Base-by-base conservation (phyloP, 495 filamentous ascomycete species). In the Hypoxylon subgilvum region DNA sequence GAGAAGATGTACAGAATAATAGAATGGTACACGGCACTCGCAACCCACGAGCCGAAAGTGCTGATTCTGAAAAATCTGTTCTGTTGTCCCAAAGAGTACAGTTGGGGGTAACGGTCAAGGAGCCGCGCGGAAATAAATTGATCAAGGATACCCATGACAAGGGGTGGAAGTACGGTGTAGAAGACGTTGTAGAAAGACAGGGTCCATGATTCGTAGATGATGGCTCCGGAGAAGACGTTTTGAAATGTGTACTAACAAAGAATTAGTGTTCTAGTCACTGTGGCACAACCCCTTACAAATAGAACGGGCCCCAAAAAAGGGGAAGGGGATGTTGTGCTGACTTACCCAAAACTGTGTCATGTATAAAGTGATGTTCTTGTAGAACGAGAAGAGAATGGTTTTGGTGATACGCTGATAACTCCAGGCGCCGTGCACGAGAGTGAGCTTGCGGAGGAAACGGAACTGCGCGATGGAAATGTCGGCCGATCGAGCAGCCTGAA, bases 171-270 rank as follows among this genome's bases (percentile, higher is more conserved):
- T 35, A 95, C 88, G 6, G 95, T 97, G 76, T 96, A 99, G 72
- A 99, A 88, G 72, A 99, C 91, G 78, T 99, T 99, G 81, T 97
- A 99, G 79, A 96, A 96, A 10, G 95, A 96, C 10, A 99, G 79
- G 1, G 92, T 97, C 95, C 95, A 99, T 10, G 93, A 97, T 76
- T 99, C 95, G 84, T 92, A 97, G 70, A 99, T 99, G 63, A 97
- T 91, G 71, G 96, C 86, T 61, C 94, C 95, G 1, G 94, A 97
- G 74, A 97, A 99, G 56, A 87, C 89, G 69, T 99, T 97, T 85
- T 96, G 91, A 76, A 99, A 99, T 14, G 91, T 89, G 71, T 95
- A 98, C 89, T 90, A 45, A 13, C 35, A 22, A 39, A 23, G 21
- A 13, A 61, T 85, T 70, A 85, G 73, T 38, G 25, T 43, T 28